Evolutionary conservation across 202 grass and related monocot species (phyloP), one percentile per base, ranked within the genome.

Genomic region (Cymbopogon flexuosus): DNA sequence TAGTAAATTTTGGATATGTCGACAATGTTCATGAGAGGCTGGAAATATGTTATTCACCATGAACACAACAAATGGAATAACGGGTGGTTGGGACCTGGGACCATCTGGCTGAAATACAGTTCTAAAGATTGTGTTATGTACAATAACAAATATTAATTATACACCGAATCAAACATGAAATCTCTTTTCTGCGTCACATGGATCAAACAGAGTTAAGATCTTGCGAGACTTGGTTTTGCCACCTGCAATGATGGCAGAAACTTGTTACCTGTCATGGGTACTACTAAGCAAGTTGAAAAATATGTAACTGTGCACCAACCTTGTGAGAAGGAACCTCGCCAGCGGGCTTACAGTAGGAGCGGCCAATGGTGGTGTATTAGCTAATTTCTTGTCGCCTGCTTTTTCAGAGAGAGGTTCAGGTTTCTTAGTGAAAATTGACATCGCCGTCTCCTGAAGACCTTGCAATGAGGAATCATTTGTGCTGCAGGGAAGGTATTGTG

Each of bases 161-260:
- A 83, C 88, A 93, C 81, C 41, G 62, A 72, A 87, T 77, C 87
- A 84, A 88, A 82, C 56, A 89, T 83, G 65, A 41, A 72, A 60
- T 61, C 16, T 10, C 33, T 80, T 47, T 79, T 60, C 54, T 61
- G 56, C 64, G 74, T 65, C 75, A 15, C 62, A 84, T 67, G 37
- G 23, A 68, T 85, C 68, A 99, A 62, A 90, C 89, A 6, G 90
- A 85, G 81, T 91, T 96, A 54, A 99, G 92, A 79, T 99, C 96
- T 78, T 93, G 90, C 2, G 96, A 96, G 74, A 96, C 93, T 87
- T 99, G 96, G 75, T 72, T 93, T 81, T 93, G 96, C 96, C 96
- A 96, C 84, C 96, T 96, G 85, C 83, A 84, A 66, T 62, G 72
- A 61, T 45, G 29, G 84, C 31, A 85, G 33, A 42, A 61, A 51